Percentiles rank a stretch among this genome's conserved stretches.
Evolutionary conservation across 1,284 basidiomycete species (phyloP).

Genomic region (Cryptococcus jaspeensis): DNA sequence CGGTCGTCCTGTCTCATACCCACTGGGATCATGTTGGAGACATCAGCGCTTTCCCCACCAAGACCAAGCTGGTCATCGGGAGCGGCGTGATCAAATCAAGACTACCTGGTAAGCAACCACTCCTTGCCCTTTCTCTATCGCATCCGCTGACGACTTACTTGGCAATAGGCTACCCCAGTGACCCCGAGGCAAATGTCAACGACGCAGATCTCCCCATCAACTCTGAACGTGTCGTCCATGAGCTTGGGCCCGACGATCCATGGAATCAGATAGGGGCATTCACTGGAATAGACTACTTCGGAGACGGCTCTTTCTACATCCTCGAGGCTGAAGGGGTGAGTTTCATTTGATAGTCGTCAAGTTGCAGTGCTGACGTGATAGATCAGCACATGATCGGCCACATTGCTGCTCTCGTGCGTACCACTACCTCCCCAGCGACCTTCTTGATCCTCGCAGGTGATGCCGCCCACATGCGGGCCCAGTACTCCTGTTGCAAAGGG

Average conservation of each 20-base stretch:
- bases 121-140: not conserved
- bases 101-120: constrained; percentile 6
- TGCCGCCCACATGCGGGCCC: constrained; percentile 18
- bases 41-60: too few relatives aligned
- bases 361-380: not conserved
- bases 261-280: constrained; percentile 12
- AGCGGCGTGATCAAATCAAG: constrained; percentile 3
- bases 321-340: constrained; percentile 15
- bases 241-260: not conserved
- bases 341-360: not conserved
- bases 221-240: not conserved
- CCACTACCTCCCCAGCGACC: constrained; percentile 9
- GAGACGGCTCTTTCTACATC: constrained; percentile 20
- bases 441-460: constrained; percentile 18
- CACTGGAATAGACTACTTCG: constrained; percentile 19
- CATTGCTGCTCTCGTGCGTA: constrained; percentile 20
- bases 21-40: too few relatives aligned
- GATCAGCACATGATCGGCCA: constrained; percentile 18
- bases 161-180: constrained; percentile 13
- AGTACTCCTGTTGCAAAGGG: constrained; percentile 12
- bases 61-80: constrained; percentile 16
- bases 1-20: too few relatives aligned
- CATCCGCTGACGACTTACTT: not conserved
- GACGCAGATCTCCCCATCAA: constrained; percentile 15
- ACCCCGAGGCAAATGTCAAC: constrained; percentile 8